phyloP scores from a whole-genome alignment of 2,329 filamentous ascomycete genomes.

The Aspergillus niger region DNA sequence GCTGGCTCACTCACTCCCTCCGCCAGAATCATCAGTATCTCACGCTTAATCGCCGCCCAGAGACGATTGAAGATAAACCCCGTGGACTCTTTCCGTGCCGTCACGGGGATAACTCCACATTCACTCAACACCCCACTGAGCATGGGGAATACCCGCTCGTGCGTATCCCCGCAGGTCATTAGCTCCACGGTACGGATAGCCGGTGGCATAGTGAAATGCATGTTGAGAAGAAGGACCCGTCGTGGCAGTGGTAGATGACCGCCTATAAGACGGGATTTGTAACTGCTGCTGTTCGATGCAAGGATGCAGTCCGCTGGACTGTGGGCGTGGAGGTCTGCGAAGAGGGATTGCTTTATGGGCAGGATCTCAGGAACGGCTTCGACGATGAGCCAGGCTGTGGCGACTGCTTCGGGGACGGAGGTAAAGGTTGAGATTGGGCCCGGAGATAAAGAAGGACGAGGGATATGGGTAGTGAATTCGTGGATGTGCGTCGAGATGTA shows the following conservation, averaged over 20 bases:
- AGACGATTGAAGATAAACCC: slow-evolving; percentile 59
- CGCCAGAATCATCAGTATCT: slow-evolving; percentile 51
- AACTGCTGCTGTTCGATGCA: slow-evolving; percentile 26
- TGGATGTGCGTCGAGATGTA: no score
- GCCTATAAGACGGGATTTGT: slow-evolving; percentile 57
- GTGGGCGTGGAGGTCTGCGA: slow-evolving; percentile 49
- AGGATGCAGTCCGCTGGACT: slow-evolving; percentile 52
- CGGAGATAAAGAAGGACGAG: no score
- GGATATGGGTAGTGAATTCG: no score
- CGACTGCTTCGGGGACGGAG: slow-evolving; percentile 36
- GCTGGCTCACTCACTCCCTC: slow-evolving; percentile 53
- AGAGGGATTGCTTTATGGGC: slow-evolving; percentile 49
- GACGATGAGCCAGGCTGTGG: slow-evolving; percentile 56
- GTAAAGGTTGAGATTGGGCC: no score
- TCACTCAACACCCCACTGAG: slow-evolving; percentile 43
- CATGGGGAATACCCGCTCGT: slow-evolving; percentile 48
- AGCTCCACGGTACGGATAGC: slow-evolving; percentile 51
- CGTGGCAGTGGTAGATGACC: slow-evolving; percentile 37
- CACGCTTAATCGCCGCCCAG: slow-evolving; percentile 60
- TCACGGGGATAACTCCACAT: slow-evolving; percentile 46
- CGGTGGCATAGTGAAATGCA: slow-evolving; percentile 57
- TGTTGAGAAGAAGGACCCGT: slow-evolving; percentile 49
- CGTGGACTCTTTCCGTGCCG: slow-evolving; percentile 53
- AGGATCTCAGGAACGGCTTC: slow-evolving; percentile 57
- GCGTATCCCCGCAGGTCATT: slow-evolving; percentile 55